phyloP scores from a whole-genome alignment of 345 rosid genomes.

The Acer saccharum region DNA sequence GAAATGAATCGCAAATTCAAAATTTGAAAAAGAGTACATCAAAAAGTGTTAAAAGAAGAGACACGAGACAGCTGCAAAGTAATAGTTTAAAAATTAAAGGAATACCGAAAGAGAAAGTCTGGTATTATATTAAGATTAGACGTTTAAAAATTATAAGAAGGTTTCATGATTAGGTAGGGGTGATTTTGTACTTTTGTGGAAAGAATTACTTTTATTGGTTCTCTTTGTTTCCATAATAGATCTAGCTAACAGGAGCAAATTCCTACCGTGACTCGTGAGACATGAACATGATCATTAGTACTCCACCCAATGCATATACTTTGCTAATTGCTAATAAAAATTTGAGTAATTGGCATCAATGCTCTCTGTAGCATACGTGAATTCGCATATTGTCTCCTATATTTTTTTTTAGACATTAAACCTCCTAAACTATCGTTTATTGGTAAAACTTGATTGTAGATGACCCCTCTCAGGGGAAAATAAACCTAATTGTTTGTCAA shows the following conservation, averaged over 20 bases:
- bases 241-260: background rate
- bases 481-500: no score
- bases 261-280: background rate
- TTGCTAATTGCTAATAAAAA: background rate
- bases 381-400: no score
- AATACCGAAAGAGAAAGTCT: no score
- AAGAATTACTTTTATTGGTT: background rate
- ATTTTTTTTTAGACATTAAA: no score
- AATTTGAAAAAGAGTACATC: background rate
- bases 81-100: no score
- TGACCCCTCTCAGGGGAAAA: no score
- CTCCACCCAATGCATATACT: background rate
- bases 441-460: no score
- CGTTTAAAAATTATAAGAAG: no score
- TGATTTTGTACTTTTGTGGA: background rate
- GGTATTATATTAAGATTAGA: background rate
- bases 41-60: background rate
- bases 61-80: background rate
- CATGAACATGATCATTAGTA: background rate
- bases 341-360: no score
- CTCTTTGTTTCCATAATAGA: background rate
- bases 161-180: background rate
- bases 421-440: no score
- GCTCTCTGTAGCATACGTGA: no score
- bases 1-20: background rate